Base-by-base conservation (phyloP, 768 basidiomycete genomes). In the Lentinula raphanica region DNA sequence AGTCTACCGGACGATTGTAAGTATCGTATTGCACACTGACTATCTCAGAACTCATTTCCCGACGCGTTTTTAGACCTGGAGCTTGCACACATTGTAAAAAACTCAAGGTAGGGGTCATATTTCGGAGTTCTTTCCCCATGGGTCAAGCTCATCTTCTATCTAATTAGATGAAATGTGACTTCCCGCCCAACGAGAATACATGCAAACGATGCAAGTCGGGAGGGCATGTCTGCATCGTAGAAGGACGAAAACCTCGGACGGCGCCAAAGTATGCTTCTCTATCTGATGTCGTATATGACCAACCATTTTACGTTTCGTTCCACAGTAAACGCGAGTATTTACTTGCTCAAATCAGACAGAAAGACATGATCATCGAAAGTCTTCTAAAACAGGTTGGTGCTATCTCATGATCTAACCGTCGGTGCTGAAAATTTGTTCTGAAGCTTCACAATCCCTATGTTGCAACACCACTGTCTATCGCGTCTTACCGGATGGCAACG, bases 71-170 rank as follows among this genome's bases (percentile, higher is more conserved):
- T 5, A 92, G 90, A 42, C 85, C 86, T 61, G 89, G 91, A 58
- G 91, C 91, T 42, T 93, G 91, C 71, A 87, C 81, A 3, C 84
- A 92, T 66, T 93, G 91, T 80, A 93, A 92, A 71, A 88, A 85
- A 67, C 83, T 92, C 65, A 93, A 93, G 86, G 89, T 87, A 72
- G 58, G 83, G 61, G 40, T 56, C 45, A 19, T 31, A 60, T 60
- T 48, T 44, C 29, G 59, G 23, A 17, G 28, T 49, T 58, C 56
- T 63, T 17, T 19, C 3, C n/a, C 23, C 7, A 17, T 29, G 17
- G 23, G 2, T 44, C 12, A 31, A 23, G 21, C 29, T 40, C 19
- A 29, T 9, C 11, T 39, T 38, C 12, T 28, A n/a, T 40, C 27
- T 27, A 44, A 35, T 5, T 65, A 92, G 88, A 93, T 93, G 91